Evolutionary conservation across 1,284 basidiomycete genomes (phyloP), one percentile per base, ranked within the genome.

Genomic region (Tilletiaria anomala): DNA sequence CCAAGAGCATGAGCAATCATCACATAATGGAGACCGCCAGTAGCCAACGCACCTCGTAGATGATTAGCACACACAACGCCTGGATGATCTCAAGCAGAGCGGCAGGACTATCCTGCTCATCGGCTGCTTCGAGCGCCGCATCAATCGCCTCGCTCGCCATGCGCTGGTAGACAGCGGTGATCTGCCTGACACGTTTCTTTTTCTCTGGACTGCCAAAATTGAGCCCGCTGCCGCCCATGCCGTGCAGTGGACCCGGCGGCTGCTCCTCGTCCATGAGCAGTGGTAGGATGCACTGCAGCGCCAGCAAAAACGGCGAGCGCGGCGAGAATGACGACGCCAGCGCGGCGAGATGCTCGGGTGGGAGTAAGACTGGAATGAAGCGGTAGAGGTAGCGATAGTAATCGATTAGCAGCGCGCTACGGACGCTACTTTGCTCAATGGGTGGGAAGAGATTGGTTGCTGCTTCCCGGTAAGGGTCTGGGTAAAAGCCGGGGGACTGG

Each of bases 361-460:
- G 45, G 1, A 51, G 53, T 18, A 58, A 32, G n/a, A 60, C 47
- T 2, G 57, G 56, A 12, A 60, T 54, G 49, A 60, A 60, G 35
- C 56, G 53, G 39, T 60, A 60, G 16, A 60, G 48, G 32, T 53
- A 50, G 39, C 45, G 48, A 39, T 58, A 60, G 44, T 51, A 60
- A n/a, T 58, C 56, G 19, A 29, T n/a, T n/a, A 29, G n/a, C 6
- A 59, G 45, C n/a, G n/a, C n/a, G n/a, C n/a, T n/a, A n/a, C n/a
- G n/a, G n/a, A n/a, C n/a, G n/a, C n/a, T n/a, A n/a, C n/a, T n/a
- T n/a, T n/a, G n/a, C n/a, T n/a, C n/a, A n/a, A n/a, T n/a, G n/a
- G n/a, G n/a, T n/a, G n/a, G n/a, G n/a, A n/a, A n/a, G n/a, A n/a
- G n/a, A n/a, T n/a, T n/a, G n/a, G n/a, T n/a, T n/a, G n/a, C n/a